phyloP scores from a whole-genome alignment of 805 yeast species.

The Candida nitratophila region DNA sequence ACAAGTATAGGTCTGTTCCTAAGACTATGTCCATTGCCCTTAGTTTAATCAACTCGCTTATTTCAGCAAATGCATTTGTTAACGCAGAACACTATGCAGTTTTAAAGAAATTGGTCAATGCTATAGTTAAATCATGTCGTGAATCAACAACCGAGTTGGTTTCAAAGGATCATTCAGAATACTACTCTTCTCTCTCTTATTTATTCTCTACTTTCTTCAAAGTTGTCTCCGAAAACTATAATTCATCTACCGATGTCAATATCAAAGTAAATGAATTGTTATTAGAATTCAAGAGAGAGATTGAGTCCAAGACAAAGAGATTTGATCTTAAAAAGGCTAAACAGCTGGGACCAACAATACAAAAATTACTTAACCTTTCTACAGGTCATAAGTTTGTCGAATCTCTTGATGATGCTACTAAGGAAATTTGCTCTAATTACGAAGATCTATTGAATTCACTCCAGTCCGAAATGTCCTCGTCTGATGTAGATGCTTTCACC shows the following conservation, averaged over 20 bases:
- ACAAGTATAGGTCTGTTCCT: slow-evolving; percentile 6
- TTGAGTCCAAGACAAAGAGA: neutral
- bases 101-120: slow-evolving; percentile 6
- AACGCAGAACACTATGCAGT: slow-evolving; percentile 9
- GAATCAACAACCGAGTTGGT: slow-evolving; percentile 10
- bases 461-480: neutral
- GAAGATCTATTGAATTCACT: neutral
- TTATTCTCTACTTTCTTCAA: slow-evolving; percentile 12
- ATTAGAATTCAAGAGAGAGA: slow-evolving; percentile 7
- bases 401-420: neutral
- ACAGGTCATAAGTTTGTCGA: neutral
- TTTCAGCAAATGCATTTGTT: slow-evolving; percentile 11
- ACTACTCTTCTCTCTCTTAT: slow-evolving; percentile 15
- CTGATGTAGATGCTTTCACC: neutral
- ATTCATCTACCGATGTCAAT: slow-evolving; percentile 8
- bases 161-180: slow-evolving; percentile 4
- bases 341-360: neutral
- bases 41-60: slow-evolving; percentile 8
- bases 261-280: slow-evolving; percentile 13
- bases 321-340: neutral
- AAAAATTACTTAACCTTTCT: neutral
- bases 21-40: slow-evolving; percentile 7
- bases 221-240: slow-evolving; percentile 5
- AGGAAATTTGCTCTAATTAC: neutral
- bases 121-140: slow-evolving; percentile 14